These are phyloP conservation scores for Psilocybe tampanensis DNA, from an alignment of 768 basidiomycete genomes.

Conservation along the genomic window DNA sequence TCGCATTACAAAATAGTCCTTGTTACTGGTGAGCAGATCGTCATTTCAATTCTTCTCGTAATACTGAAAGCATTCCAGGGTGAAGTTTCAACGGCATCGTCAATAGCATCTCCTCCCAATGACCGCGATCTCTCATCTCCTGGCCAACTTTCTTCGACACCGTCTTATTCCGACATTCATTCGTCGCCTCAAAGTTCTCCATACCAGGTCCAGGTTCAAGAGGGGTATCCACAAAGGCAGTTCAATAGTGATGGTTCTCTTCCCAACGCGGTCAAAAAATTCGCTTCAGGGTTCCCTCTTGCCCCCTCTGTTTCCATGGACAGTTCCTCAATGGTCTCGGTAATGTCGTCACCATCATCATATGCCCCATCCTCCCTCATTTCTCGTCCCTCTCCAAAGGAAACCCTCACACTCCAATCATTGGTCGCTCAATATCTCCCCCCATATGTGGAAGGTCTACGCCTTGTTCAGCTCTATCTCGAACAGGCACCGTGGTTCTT, in stretches of 20 bases:
- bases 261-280: constrained; percentile 26
- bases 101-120: constrained; percentile 13
- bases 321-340: constrained; percentile 17
- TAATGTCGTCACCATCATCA: constrained; percentile 34
- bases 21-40: constrained; percentile 52
- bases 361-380: constrained; percentile 43
- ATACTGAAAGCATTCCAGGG: constrained; percentile 25
- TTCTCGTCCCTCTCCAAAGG: not conserved
- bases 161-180: constrained; percentile 11
- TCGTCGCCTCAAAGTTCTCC: not conserved
- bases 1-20: constrained; percentile 38
- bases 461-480: constrained; percentile 69
- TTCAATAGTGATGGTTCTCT: constrained; percentile 7
- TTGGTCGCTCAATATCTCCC: constrained; percentile 50
- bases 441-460: constrained; percentile 55
- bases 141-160: not conserved
- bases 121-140: constrained; percentile 12
- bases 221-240: constrained; percentile 1
- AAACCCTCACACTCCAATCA: constrained; percentile 17
- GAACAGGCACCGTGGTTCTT: constrained; percentile 85
- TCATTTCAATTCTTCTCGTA: constrained; percentile 1
- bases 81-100: constrained; percentile 27
- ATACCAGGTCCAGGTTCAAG: constrained; percentile 5
- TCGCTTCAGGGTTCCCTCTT: constrained; percentile 50
- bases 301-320: constrained; percentile 36